These are phyloP conservation scores for Backusella circina DNA, from an alignment of 192 early-diverging fungal genomes.

Conservation along the genomic window DNA sequence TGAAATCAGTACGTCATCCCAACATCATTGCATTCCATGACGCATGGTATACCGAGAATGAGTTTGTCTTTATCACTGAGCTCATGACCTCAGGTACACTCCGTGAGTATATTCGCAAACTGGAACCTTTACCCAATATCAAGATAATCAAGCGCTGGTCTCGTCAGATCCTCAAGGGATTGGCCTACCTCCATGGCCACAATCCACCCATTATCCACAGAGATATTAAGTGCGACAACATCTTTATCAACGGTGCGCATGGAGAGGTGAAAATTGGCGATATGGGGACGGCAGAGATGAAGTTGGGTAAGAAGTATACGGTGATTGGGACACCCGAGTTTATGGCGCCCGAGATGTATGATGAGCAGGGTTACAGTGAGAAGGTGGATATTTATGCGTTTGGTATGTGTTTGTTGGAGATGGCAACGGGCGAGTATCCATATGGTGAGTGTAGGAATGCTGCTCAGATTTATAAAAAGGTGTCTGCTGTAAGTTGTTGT, in stretches of 20 bases:
- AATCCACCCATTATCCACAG: slow-evolving; percentile 83
- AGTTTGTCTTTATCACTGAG: slow-evolving; percentile 82
- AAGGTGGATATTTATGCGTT: slow-evolving; percentile 90
- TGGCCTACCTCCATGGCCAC: slow-evolving; percentile 74
- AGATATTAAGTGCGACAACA: slow-evolving; percentile 72
- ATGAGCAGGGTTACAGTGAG: slow-evolving; percentile 79
- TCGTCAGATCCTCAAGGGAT: slow-evolving; percentile 74
- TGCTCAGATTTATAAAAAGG: slow-evolving; percentile 81
- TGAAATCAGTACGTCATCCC: slow-evolving; percentile 72
- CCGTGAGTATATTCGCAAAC: slow-evolving; percentile 71
- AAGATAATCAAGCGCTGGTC: slow-evolving; percentile 80
- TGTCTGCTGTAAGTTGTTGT: slow-evolving; percentile 44
- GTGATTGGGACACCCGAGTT: slow-evolving; percentile 83
- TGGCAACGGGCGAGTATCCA: slow-evolving; percentile 84
- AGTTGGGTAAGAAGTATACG: slow-evolving; percentile 78
- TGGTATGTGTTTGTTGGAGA: slow-evolving; percentile 75
- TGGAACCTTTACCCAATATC: slow-evolving; percentile 57
- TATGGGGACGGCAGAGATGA: no score
- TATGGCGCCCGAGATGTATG: slow-evolving; percentile 90
- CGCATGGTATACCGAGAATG: slow-evolving; percentile 58
- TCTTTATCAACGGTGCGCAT: slow-evolving; percentile 87
- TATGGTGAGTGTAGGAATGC: slow-evolving; percentile 83
- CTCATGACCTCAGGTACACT: slow-evolving; percentile 86
- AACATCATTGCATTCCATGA: slow-evolving; percentile 79
- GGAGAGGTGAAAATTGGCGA: no score